Evolutionary conservation across 2,329 filamentous ascomycete species (phyloP).

Genomic region (Apiospora sp.): DNA sequence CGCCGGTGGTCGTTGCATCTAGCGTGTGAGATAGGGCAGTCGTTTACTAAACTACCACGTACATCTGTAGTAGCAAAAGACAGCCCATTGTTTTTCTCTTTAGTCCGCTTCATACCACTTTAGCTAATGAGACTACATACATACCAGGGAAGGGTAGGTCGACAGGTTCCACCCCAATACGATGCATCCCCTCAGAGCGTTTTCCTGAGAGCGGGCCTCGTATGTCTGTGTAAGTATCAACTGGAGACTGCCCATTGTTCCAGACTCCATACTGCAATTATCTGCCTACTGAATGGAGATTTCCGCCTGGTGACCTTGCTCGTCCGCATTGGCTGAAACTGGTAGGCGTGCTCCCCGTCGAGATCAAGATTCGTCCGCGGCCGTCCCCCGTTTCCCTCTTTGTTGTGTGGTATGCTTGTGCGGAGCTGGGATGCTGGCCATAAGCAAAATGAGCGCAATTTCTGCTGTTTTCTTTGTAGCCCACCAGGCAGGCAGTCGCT

Average conservation of each 20-base stretch:
- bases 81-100: background rate
- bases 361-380: conserved; percentile 15
- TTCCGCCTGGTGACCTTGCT: background rate
- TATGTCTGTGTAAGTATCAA: background rate
- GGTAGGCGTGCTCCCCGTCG: conserved; percentile 5
- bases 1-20: conserved; percentile 4
- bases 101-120: background rate
- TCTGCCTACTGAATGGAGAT: background rate
- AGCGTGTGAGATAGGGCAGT: conserved; percentile 11
- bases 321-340: conserved; percentile 18
- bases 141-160: background rate
- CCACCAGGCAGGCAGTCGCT: background rate
- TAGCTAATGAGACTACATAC: no score
- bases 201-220: conserved; percentile 2
- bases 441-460: conserved; percentile 11
- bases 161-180: background rate
- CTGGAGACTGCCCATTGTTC: conserved; percentile 1
- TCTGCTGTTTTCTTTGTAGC: background rate
- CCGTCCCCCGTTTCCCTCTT: background rate
- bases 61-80: background rate
- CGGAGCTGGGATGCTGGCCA: conserved; percentile 1
- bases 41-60: background rate
- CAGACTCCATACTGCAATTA: conserved; percentile 10
- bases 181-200: background rate
- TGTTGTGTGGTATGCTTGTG: background rate